phyloP scores from a whole-genome alignment of 2,329 filamentous ascomycete genomes.

The Tolypocladium endophyticum region DNA sequence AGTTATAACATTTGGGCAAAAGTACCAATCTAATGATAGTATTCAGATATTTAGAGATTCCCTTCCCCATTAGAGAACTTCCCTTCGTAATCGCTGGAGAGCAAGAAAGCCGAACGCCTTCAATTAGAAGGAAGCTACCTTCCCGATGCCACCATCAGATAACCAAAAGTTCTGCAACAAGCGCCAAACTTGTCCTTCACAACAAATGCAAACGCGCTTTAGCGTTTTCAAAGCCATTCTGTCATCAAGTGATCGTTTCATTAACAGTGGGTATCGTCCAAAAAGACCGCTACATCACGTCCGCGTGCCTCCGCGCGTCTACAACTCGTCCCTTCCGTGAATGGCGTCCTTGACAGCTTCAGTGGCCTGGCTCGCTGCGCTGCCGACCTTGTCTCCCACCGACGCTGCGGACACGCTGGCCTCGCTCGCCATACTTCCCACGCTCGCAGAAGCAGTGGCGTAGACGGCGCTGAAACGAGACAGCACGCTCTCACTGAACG shows the following conservation, averaged over 20 bases:
- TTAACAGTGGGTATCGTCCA: constrained; percentile 1
- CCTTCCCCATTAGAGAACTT: no score
- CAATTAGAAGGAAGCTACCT: no score
- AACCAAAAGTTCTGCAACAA: background rate
- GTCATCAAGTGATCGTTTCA: background rate
- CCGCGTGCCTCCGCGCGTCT: constrained; percentile 5
- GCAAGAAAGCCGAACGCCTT: no score
- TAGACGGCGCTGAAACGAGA: constrained; percentile 62
- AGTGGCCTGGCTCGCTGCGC: constrained; percentile 27
- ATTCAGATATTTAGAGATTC: no score
- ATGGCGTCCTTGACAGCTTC: constrained; percentile 30
- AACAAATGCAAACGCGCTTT: background rate
- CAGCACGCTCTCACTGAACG: constrained; percentile 73
- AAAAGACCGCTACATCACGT: background rate
- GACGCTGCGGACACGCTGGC: constrained; percentile 21
- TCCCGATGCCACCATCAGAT: no score
- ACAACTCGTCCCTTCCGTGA: constrained; percentile 30
- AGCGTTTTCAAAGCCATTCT: background rate
- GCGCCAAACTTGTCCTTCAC: background rate
- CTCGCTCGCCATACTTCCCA: constrained; percentile 29
- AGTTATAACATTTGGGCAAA: no score
- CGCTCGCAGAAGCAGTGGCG: constrained; percentile 50
- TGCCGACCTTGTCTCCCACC: constrained; percentile 23
- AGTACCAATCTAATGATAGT: no score
- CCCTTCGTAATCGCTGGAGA: no score